These are phyloP conservation scores for Wickerhamiella infanticola DNA, from an alignment of 1,139 yeast species.

Conservation along the genomic window DNA sequence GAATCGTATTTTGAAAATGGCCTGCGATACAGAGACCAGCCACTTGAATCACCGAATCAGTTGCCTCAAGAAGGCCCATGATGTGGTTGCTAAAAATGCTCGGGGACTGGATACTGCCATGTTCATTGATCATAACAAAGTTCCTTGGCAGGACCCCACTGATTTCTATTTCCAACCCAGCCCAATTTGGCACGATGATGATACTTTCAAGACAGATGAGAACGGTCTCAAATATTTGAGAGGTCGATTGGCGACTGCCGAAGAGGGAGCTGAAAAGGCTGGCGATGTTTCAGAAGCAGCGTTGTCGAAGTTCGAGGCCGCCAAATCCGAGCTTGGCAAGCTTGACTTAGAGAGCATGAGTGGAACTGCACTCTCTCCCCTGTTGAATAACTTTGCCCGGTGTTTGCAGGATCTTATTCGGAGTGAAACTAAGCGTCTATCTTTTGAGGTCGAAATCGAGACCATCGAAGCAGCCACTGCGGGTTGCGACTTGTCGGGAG, in stretches of 20 bases:
- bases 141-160: constrained; percentile 69
- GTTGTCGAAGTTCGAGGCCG: constrained; percentile 21
- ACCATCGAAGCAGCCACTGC: constrained; percentile 78
- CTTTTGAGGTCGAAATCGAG: constrained; percentile 75
- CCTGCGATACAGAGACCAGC: constrained; percentile 47
- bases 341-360: constrained; percentile 16
- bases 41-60: constrained; percentile 38
- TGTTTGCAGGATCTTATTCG: constrained; percentile 48
- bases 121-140: constrained; percentile 76
- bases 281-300: constrained; percentile 21
- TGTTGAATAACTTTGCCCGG: constrained; percentile 39
- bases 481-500: constrained; percentile 30
- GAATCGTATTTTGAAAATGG: constrained; percentile 54
- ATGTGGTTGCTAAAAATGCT: constrained; percentile 51
- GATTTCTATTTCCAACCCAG: constrained; percentile 81
- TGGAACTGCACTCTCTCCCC: constrained; percentile 21
- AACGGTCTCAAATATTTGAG: constrained; percentile 54
- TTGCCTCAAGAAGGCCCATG: constrained; percentile 35
- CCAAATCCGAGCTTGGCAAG: constrained; percentile 17
- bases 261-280: constrained; percentile 16
- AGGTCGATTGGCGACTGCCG: constrained; percentile 34
- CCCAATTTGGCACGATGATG: constrained; percentile 84
- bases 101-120: constrained; percentile 72
- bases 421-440: constrained; percentile 59
- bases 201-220: constrained; percentile 38